Evolutionary conservation across 495 filamentous ascomycete genomes (phyloP), one percentile per base, ranked within the genome.

Genomic region (Hypoxylon cercidicola): DNA sequence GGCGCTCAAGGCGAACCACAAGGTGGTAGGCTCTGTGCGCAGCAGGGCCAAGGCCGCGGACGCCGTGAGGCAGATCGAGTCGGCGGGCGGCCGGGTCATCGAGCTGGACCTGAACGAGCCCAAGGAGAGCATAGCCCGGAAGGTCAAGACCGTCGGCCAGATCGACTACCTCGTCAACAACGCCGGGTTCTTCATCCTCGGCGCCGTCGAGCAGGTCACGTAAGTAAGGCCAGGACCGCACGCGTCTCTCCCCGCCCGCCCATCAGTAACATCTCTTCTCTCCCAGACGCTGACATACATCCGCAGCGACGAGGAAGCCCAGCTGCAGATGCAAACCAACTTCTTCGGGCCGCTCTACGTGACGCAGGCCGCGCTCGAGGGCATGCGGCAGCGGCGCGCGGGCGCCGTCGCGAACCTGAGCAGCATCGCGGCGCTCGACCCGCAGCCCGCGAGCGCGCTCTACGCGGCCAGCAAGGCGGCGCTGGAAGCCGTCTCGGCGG

Each of bases 151-250:
- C 1, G 66, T 78, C 55, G 80, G 81, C 6, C 70, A 62, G 18
- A 79, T 85, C 60, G 82, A 84, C 57, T 79, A 82, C 37, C 66
- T 85, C 28, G 70, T 85, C 39, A 84, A 84, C 61, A 82, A 83
- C 39, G 82, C 83, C 1, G 83, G 67, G 1, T 80, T 78, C 54
- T 71, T 73, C 21, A 52, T 82, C 7, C 62, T 78, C 23, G 79
- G 77, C 13, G 67, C 75, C 8, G 35, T 84, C 18, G 81, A 85
- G 51, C 81, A 85, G 30, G 66, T 69, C 15, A 72, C 58, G 59
- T 73, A 57, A 62, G 64, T 30, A 48, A 2, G 3, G 15, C 13
- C 40, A 35, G 25, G 11, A 20, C 13, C 50, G 16, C 20, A 16
- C 32, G 5, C 28, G 43, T 16, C 30, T 19, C 13, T 34, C 15